Percentiles rank a stretch among this genome's conserved stretches.
phyloP scores from a whole-genome alignment of 202 grass and related monocot species.

The Panicum hallii region DNA sequence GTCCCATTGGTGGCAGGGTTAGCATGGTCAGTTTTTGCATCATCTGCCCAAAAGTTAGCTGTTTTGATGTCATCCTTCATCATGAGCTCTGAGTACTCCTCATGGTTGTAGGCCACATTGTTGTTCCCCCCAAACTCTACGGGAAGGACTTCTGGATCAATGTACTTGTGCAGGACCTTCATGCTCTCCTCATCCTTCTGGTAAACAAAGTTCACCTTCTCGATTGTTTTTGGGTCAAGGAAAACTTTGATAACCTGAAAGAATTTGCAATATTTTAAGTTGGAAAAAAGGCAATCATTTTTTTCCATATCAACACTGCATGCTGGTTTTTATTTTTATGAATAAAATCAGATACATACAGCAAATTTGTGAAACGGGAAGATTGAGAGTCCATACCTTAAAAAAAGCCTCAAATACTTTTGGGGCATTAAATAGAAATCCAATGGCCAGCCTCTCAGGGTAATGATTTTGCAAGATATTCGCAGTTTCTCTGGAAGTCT shows the following conservation, averaged over 20 bases:
- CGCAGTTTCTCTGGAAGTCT: constrained; percentile 69
- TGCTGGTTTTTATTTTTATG: neutral
- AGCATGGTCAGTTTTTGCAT: constrained; percentile 16
- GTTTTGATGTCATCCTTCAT: constrained; percentile 64
- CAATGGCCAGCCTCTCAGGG: constrained; percentile 75
- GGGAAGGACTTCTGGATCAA: constrained; percentile 68
- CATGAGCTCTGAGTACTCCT: constrained; percentile 84
- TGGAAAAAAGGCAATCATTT: neutral
- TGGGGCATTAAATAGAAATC: constrained; percentile 78
- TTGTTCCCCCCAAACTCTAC: constrained; percentile 76
- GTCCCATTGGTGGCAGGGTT: constrained; percentile 28
- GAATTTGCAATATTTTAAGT: neutral
- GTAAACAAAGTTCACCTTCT: constrained; percentile 82
- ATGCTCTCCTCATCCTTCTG: constrained; percentile 68
- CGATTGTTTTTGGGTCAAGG: constrained; percentile 67
- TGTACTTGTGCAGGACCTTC: constrained; percentile 65
- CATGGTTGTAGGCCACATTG: constrained; percentile 62
- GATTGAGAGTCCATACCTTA: constrained; percentile 53
- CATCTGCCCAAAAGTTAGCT: constrained; percentile 55
- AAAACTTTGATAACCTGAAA: constrained; percentile 72
- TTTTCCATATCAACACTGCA: neutral
- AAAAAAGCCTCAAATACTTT: constrained; percentile 90
- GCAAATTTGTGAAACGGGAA: neutral
- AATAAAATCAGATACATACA: neutral
- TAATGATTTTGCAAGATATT: constrained; percentile 90